phyloP scores from a whole-genome alignment of 1,284 basidiomycete species.

The Blastosporella zonata region DNA sequence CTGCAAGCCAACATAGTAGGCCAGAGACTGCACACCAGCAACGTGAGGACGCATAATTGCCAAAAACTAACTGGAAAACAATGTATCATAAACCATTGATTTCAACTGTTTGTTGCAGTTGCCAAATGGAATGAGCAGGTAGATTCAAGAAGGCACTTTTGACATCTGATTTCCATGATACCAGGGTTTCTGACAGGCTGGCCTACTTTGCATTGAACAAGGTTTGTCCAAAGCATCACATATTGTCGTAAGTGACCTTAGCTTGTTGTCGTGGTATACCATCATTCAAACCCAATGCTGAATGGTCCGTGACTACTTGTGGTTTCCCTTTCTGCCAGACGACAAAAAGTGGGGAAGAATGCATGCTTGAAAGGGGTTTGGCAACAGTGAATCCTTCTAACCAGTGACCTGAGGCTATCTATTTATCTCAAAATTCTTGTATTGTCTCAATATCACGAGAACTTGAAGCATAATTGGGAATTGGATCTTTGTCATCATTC shows the following conservation, averaged over 20 bases:
- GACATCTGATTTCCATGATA: slow-evolving; percentile 31
- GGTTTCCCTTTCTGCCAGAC: background rate
- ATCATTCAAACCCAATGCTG: slow-evolving; percentile 23
- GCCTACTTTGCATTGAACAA: slow-evolving; percentile 16
- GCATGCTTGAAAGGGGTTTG: background rate
- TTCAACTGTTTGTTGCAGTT: slow-evolving; percentile 27
- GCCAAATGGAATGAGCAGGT: slow-evolving; percentile 27
- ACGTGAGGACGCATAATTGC: slow-evolving; percentile 24
- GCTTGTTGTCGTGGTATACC: slow-evolving; percentile 20
- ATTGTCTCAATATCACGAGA: too few relatives aligned
- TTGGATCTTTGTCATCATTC: background rate
- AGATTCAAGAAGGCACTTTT: slow-evolving; percentile 22
- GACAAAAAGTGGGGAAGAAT: background rate
- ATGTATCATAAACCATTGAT: slow-evolving; percentile 25
- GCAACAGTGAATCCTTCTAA: background rate
- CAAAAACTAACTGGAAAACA: slow-evolving; percentile 27
- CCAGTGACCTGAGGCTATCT: background rate
- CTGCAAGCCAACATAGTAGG: slow-evolving; percentile 25
- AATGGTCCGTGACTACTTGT: background rate
- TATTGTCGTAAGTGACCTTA: slow-evolving; percentile 29
- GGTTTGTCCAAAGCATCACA: slow-evolving; percentile 23
- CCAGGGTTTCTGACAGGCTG: slow-evolving; percentile 4
- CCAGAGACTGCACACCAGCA: slow-evolving; percentile 28
- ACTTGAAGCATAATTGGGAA: background rate
- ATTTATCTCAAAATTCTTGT: background rate